These are phyloP conservation scores for Spathaspora sp. DNA, from an alignment of 1,139 yeast genomes.

Conservation along the genomic window DNA sequence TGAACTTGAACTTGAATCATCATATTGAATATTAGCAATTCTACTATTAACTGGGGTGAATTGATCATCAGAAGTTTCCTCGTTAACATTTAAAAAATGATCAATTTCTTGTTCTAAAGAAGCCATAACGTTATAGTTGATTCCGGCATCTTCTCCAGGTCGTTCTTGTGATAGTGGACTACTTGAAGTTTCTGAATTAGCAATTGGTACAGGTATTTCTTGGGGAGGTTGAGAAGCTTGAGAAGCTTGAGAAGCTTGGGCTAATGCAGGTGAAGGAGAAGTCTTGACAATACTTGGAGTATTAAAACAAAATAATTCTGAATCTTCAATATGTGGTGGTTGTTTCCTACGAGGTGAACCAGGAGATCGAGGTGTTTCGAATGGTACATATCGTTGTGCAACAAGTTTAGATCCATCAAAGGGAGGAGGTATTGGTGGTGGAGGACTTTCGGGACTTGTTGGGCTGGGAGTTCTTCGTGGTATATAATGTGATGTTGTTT, in stretches of 20 bases:
- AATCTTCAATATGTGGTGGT: slow-evolving; percentile 20
- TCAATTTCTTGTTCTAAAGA: slow-evolving; percentile 15
- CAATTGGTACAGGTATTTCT: neutral
- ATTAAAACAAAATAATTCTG: slow-evolving; percentile 9
- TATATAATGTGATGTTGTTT: neutral
- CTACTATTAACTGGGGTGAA: neutral
- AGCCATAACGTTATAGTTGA: slow-evolving; percentile 10
- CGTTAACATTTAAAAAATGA: slow-evolving; percentile 11
- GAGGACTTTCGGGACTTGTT: too few species aligned
- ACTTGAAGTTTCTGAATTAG: neutral
- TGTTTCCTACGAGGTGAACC: slow-evolving; percentile 15
- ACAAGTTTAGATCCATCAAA: too few species aligned
- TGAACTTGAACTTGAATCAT: neutral
- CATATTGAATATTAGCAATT: neutral
- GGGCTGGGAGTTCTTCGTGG: neutral
- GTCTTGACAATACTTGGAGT: slow-evolving; percentile 5
- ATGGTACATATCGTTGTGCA: neutral
- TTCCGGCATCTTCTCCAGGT: neutral
- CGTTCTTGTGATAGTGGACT: neutral
- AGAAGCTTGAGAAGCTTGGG: slow-evolving; percentile 3
- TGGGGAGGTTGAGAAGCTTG: slow-evolving; percentile 4
- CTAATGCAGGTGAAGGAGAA: slow-evolving; percentile 4
- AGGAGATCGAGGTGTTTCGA: slow-evolving; percentile 3
- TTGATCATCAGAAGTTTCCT: neutral
- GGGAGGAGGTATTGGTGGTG: neutral